phyloP scores from a whole-genome alignment of 768 basidiomycete species.

The Termitomyces sp. region DNA sequence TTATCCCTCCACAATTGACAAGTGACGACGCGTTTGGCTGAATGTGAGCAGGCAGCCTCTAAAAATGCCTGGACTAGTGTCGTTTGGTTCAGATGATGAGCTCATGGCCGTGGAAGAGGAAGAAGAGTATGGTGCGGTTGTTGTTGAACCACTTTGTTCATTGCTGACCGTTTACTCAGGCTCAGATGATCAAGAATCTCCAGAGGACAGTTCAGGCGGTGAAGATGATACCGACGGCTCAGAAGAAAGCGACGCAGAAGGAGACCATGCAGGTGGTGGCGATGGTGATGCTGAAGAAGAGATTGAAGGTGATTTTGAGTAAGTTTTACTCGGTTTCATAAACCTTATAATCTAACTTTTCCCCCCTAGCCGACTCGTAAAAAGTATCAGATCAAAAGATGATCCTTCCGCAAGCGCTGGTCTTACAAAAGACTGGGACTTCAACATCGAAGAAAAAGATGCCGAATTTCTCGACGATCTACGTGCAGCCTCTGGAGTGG shows the following conservation, averaged over 20 bases:
- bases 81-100: constrained; percentile 13
- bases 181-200: constrained; percentile 3
- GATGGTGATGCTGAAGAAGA: constrained; percentile 33
- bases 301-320: constrained; percentile 61
- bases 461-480: constrained; percentile 71
- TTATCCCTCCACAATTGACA: not conserved
- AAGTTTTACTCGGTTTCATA: constrained; percentile 7
- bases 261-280: constrained; percentile 13
- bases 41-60: constrained; percentile 1
- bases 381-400: constrained; percentile 54
- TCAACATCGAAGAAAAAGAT: constrained; percentile 61
- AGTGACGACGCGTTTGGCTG: not conserved
- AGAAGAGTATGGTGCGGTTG: constrained; percentile 12
- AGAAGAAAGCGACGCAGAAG: constrained; percentile 6
- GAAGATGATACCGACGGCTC: constrained; percentile 5
- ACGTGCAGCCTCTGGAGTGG: constrained; percentile 69
- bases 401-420: constrained; percentile 33
- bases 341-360: not conserved
- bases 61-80: not conserved
- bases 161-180: not conserved
- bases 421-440: constrained; percentile 68
- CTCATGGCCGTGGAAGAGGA: constrained; percentile 15
- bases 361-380: constrained; percentile 54
- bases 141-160: not conserved
- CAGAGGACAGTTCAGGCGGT: constrained; percentile 8